Conservation (phyloP, 2,329 filamentous ascomycete genomes). For the Hypoxylon sp. region DNA sequence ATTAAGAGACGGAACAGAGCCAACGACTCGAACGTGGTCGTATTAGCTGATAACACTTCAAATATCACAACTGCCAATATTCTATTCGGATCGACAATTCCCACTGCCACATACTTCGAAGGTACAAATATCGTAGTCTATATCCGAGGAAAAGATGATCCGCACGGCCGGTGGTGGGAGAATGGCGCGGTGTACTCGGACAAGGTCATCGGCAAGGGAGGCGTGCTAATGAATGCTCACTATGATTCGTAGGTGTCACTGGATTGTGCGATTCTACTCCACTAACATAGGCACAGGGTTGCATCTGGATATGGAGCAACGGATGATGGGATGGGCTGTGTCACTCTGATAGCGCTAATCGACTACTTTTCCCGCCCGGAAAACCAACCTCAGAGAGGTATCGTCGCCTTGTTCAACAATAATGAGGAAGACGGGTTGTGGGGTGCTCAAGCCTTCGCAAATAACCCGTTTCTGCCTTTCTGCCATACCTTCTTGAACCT, state of each 20-base stretch:
- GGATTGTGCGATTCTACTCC: background rate
- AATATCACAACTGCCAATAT: conserved; percentile 78
- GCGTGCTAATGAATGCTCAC: conserved; percentile 94
- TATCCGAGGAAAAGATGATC: conserved; percentile 84
- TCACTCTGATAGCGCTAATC: conserved; percentile 87
- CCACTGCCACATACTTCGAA: conserved; percentile 83
- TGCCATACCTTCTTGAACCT: conserved; percentile 93
- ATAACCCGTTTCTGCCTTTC: conserved; percentile 84
- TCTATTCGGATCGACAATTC: conserved; percentile 51
- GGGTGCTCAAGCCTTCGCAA: conserved; percentile 86
- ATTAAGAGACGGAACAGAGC: conserved; percentile 77
- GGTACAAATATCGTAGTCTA: conserved; percentile 94
- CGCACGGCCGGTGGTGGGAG: conserved; percentile 81
- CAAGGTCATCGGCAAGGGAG: conserved; percentile 73
- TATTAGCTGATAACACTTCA: conserved; percentile 84
- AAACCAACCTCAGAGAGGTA: conserved; percentile 81
- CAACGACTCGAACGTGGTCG: conserved; percentile 65
- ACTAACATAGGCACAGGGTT: conserved; percentile 69
- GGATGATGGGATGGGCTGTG: conserved; percentile 91
- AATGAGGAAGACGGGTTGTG: conserved; percentile 95
- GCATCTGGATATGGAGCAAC: conserved; percentile 94
- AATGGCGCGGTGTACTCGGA: conserved; percentile 58
- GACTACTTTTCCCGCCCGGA: conserved; percentile 84
- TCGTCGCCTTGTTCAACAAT: conserved; percentile 92
- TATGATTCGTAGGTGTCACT: conserved; percentile 76